Evolutionary conservation across 2,329 filamentous ascomycete species (phyloP).

Genomic region (Stachybotrys chartarum): DNA sequence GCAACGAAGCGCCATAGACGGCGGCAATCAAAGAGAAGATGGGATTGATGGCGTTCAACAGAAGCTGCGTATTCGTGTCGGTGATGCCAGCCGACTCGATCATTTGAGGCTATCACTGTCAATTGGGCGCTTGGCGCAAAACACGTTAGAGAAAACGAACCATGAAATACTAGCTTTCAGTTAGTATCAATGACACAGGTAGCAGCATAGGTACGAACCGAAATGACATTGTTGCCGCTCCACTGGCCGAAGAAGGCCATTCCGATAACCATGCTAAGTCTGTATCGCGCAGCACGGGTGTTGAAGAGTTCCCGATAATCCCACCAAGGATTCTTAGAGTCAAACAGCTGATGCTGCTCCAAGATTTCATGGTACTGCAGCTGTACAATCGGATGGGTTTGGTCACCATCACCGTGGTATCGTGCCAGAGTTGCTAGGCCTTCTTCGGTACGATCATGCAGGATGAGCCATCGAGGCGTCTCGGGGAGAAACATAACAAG

Average conservation of each 20-base stretch:
- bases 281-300: slow-evolving; percentile 37
- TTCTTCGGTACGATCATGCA: slow-evolving; percentile 22
- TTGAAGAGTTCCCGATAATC: slow-evolving; percentile 45
- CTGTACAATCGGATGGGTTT: slow-evolving; percentile 23
- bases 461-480: slow-evolving; percentile 29
- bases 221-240: slow-evolving; percentile 38
- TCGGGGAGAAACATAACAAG: slow-evolving; percentile 34
- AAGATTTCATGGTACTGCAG: slow-evolving; percentile 29
- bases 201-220: slow-evolving; percentile 40
- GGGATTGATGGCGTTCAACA: slow-evolving; percentile 35
- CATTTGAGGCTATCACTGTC: slow-evolving; percentile 25
- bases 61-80: slow-evolving; percentile 29
- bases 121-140: neutral
- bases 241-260: slow-evolving; percentile 48
- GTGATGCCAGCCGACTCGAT: slow-evolving; percentile 31
- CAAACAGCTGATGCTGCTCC: slow-evolving; percentile 36
- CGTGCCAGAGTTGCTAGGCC: slow-evolving; percentile 24
- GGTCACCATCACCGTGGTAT: slow-evolving; percentile 19
- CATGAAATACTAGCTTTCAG: slow-evolving; percentile 24
- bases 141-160: slow-evolving; percentile 16
- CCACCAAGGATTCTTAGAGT: slow-evolving; percentile 50
- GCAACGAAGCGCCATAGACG: slow-evolving; percentile 29
- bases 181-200: slow-evolving; percentile 28
- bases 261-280: slow-evolving; percentile 41
- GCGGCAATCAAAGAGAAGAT: slow-evolving; percentile 34